phyloP scores from a whole-genome alignment of 805 yeast species.

The Starmerella riodocensis region DNA sequence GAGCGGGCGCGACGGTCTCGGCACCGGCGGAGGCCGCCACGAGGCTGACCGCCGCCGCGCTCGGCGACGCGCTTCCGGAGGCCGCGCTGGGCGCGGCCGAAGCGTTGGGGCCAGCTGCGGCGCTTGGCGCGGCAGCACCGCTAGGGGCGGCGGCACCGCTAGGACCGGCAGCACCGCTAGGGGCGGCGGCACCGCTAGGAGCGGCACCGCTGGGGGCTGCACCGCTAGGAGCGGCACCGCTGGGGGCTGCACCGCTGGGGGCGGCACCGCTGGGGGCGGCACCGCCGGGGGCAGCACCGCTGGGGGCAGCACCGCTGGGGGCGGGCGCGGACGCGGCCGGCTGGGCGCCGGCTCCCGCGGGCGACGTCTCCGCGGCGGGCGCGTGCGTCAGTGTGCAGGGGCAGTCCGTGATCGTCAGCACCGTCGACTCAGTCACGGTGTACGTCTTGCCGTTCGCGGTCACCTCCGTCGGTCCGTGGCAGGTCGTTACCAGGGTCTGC shows the following conservation, averaged over 20 bases:
- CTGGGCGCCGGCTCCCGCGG: slow-evolving; percentile 23
- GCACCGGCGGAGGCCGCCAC: no score
- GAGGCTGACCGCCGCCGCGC: no score
- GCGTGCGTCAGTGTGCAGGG: slow-evolving; percentile 13
- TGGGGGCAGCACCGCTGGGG: not conserved
- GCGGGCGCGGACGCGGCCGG: not conserved
- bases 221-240: not conserved
- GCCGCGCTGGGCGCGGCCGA: no score
- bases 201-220: not conserved
- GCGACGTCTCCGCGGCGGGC: slow-evolving; percentile 7
- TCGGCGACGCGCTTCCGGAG: no score
- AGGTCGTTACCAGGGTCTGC: slow-evolving; percentile 2
- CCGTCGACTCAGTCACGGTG: slow-evolving; percentile 10
- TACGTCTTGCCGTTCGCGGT: slow-evolving; percentile 5
- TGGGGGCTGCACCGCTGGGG: not conserved
- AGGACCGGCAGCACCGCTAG: slow-evolving; percentile 1
- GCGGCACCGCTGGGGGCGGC: not conserved
- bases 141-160: not conserved
- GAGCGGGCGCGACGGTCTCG: no score
- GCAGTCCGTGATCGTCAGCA: slow-evolving; percentile 16
- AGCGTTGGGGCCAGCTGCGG: no score
- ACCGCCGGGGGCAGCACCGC: not conserved
- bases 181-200: not conserved
- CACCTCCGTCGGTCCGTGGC: slow-evolving; percentile 8
- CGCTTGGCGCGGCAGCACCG: not conserved